A percentile compares a stretch with the other conserved stretches of the same genome.
Evolutionary conservation across 2,329 filamentous ascomycete genomes (phyloP).

Genomic region (Stagonosporopsis vannaccii): DNA sequence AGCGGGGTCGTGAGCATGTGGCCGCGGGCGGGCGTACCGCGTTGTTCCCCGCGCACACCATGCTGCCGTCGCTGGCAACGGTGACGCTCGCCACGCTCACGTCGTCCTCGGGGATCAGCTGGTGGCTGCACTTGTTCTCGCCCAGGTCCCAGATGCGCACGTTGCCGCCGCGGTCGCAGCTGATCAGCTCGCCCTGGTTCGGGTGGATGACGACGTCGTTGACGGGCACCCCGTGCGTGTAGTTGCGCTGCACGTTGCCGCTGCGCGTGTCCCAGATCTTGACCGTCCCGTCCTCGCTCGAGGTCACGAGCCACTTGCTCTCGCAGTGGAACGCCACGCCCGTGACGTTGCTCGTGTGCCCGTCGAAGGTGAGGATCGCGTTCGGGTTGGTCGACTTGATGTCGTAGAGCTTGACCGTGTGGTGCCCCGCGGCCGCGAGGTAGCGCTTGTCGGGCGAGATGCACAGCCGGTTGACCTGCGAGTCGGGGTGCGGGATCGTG

Average conservation of each 20-base stretch:
- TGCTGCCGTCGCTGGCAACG: slow-evolving; percentile 89
- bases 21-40: slow-evolving; percentile 58
- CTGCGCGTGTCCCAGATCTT: slow-evolving; percentile 96
- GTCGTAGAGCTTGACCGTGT: slow-evolving; percentile 96
- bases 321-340: slow-evolving; percentile 98
- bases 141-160: slow-evolving; percentile 96
- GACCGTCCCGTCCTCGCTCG: slow-evolving; percentile 93
- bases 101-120: slow-evolving; percentile 95
- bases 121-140: slow-evolving; percentile 95
- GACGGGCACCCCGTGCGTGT: slow-evolving; percentile 85
- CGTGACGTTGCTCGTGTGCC: slow-evolving; percentile 94
- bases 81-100: slow-evolving; percentile 93
- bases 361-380: slow-evolving; percentile 90
- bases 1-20: not conserved
- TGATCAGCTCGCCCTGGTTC: slow-evolving; percentile 97
- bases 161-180: slow-evolving; percentile 90
- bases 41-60: slow-evolving; percentile 94
- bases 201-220: slow-evolving; percentile 99
- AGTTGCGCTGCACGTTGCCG: slow-evolving; percentile 88
- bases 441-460: slow-evolving; percentile 98
- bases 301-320: slow-evolving; percentile 99
- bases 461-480: slow-evolving; percentile 96
- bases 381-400: slow-evolving; percentile 98
- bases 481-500: slow-evolving; percentile 97
- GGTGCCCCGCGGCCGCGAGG: slow-evolving; percentile 80